Conservation (phyloP, 495 filamentous ascomycete species). For the Halenospora varia region DNA sequence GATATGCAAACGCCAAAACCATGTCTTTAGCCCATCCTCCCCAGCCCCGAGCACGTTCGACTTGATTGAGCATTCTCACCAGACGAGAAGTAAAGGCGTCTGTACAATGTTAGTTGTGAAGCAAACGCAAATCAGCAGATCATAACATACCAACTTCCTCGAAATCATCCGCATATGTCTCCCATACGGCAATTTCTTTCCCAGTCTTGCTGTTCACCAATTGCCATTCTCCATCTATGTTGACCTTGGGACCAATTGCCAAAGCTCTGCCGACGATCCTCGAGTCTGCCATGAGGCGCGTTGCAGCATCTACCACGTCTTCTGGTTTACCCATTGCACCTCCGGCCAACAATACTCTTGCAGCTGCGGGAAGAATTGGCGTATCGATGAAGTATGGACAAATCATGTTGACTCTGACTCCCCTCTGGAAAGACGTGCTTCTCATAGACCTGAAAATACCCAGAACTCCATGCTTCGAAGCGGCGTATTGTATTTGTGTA, state of each 20-base stretch:
- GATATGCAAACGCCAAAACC: conserved; percentile 25
- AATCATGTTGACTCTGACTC: conserved; percentile 56
- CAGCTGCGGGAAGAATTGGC: conserved; percentile 41
- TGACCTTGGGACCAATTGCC: conserved; percentile 50
- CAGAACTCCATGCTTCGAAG: conserved; percentile 60
- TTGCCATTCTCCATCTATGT: conserved; percentile 36
- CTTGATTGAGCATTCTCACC: conserved; percentile 42
- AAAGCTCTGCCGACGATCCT: conserved; percentile 47
- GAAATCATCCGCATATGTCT: conserved; percentile 55
- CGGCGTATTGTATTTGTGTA: conserved; percentile 48
- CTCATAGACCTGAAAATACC: conserved; percentile 58
- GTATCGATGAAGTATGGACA: conserved; percentile 67
- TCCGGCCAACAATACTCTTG: conserved; percentile 49
- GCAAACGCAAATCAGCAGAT: background rate
- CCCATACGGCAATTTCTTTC: conserved; percentile 45
- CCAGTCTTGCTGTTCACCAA: conserved; percentile 27
- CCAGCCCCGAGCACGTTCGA: conserved; percentile 44
- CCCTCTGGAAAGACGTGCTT: conserved; percentile 36
- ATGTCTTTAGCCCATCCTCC: conserved; percentile 45
- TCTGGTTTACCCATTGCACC: conserved; percentile 43
- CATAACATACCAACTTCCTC: conserved; percentile 33
- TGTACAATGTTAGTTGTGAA: background rate
- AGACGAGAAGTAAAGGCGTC: conserved; percentile 47
- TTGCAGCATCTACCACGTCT: conserved; percentile 52
- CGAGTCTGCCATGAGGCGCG: conserved; percentile 42